Evolutionary conservation across 2,329 filamentous ascomycete genomes (phyloP), one percentile per base, ranked within the genome.

Genomic region (Botrytis squamosa): DNA sequence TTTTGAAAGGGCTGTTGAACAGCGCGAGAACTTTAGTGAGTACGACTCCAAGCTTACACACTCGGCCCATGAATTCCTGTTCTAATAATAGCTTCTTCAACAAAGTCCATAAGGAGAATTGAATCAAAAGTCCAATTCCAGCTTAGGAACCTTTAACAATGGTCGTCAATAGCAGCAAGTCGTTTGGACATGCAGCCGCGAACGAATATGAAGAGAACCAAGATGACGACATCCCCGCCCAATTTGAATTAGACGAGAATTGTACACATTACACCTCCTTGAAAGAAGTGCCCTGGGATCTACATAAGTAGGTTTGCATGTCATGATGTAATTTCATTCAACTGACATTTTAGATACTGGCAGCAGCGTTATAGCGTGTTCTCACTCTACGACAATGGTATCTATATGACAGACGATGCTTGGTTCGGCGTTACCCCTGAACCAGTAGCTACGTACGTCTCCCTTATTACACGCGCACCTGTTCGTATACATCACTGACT

Each of bases 381-480:
- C 83, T 91, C 91, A 25, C 88, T 88, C 78, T 99, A 98, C 81
- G 92, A 98, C 81, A 88, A 95, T 74, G 95, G 94, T 72, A 88
- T 99, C 77, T 92, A 90, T 85, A 90, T 99, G 86, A 99, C 97
- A 0, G 91, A 97, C 81, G 92, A 95, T 83, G 92, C 94, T 71
- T 99, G 96, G 96, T 99, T 96, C 82, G 96, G 95, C 72, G 95
- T 98, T 12, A 99, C 97, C 0, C 95, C 96, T 22, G 95, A 99
- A 82, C 92, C 93, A 7, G 89, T 99, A 42, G 96, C 96, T 75
- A 90, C 87, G 93, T 96, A 85, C 79, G 86, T 84, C 46, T 33
- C 38, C 49, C 18, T 42, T 16, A 29, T 44, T 60, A 67, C 49
- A 64, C 38, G 38, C n/a, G 18, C 33, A 66, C 73, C 25, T 63